Percentiles rank a stretch among this genome's conserved stretches.
Conservation (phyloP, 805 yeast genomes). For the Candida michaelii region DNA sequence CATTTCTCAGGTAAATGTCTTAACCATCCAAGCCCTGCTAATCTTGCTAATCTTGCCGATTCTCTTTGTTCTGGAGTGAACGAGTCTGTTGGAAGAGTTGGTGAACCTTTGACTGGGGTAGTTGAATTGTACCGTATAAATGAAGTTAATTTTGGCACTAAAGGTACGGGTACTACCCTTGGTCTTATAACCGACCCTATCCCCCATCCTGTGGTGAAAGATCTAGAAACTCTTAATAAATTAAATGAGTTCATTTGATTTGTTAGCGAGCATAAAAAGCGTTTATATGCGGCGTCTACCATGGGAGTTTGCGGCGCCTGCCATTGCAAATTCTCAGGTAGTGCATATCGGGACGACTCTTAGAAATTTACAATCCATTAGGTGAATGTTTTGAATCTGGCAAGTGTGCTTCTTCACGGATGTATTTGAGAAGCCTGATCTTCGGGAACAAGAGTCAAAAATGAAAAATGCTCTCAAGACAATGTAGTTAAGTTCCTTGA, state of each 20-base stretch:
- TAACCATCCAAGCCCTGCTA: slow-evolving; percentile 45
- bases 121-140: slow-evolving; percentile 1
- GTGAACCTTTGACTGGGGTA: neutral
- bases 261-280: neutral
- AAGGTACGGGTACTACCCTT: neutral
- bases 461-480: no score
- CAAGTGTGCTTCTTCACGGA: no score
- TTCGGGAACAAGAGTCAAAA: no score
- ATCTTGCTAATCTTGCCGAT: slow-evolving; percentile 52
- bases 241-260: neutral
- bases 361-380: no score
- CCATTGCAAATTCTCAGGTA: no score
- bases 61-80: slow-evolving; percentile 45
- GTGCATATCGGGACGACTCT: no score
- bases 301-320: no score
- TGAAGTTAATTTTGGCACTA: no score
- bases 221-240: neutral
- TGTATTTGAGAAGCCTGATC: no score
- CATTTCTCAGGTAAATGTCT: slow-evolving; percentile 64
- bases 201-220: neutral
- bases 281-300: neutral
- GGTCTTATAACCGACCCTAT: neutral
- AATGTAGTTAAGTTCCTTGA: no score
- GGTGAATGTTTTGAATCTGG: no score
- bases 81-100: neutral